Conservation (phyloP, 306 rosid genomes). For the Vigna angularis region DNA sequence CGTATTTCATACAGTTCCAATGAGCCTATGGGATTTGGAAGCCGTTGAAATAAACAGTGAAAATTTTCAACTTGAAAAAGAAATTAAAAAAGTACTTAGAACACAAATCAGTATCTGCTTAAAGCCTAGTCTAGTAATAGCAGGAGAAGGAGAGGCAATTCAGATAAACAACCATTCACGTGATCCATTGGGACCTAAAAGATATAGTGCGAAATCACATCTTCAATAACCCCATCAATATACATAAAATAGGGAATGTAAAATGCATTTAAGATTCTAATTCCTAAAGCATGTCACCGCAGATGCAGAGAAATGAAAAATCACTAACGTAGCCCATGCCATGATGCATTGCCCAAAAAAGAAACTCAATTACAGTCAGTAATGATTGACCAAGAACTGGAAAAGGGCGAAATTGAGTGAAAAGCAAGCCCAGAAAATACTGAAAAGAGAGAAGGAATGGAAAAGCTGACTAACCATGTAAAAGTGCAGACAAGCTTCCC, state of each 20-base stretch:
- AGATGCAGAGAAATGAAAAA: constrained; percentile 28
- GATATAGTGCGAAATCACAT: constrained; percentile 7
- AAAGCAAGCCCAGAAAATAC: not conserved
- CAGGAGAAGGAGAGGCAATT: not conserved
- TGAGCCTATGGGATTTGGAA: not conserved
- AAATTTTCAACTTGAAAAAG: not conserved
- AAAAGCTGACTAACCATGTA: constrained; percentile 58
- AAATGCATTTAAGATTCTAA: constrained; percentile 16
- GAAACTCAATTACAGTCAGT: constrained; percentile 17
- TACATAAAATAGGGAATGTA: constrained; percentile 16
- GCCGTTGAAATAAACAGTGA: not conserved
- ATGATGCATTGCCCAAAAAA: constrained; percentile 29
- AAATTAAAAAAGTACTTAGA: not conserved
- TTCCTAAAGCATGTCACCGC: constrained; percentile 15
- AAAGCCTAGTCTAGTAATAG: constrained; percentile 15
- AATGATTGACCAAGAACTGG: constrained; percentile 7
- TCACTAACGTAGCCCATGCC: not conserved
- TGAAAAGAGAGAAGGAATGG: not conserved
- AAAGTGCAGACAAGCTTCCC: constrained; percentile 79
- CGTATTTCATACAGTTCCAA: constrained; percentile 11
- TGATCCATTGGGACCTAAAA: constrained; percentile 22
- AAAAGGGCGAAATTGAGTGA: constrained; percentile 1
- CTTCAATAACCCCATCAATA: constrained; percentile 10
- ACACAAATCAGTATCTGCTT: not conserved
- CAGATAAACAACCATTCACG: constrained; percentile 7